Percentiles rank a stretch among this genome's conserved stretches.
phyloP scores from a whole-genome alignment of 768 basidiomycete genomes.

The Fomitopsis serialis region DNA sequence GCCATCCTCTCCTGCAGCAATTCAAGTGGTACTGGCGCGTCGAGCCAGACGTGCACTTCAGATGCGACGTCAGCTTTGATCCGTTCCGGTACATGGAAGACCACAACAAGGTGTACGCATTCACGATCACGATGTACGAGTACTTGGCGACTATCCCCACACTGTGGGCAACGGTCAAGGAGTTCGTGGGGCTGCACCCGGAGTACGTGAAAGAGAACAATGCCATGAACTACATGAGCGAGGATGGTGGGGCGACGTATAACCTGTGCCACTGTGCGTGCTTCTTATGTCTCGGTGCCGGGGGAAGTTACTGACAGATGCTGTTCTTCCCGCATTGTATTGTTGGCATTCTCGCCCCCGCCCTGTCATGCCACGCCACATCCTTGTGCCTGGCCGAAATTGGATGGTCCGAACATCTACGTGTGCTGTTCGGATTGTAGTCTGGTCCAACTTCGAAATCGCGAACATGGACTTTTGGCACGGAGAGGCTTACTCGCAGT shows the following conservation, averaged over 20 bases:
- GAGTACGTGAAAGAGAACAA: constrained; percentile 53
- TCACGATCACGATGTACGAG: constrained; percentile 62
- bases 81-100: constrained; percentile 71
- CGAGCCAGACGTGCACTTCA: constrained; percentile 72
- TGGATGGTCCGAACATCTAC: background rate
- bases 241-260: constrained; percentile 59
- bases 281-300: background rate
- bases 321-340: background rate
- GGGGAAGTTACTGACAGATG: background rate
- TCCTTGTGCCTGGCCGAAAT: background rate
- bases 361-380: too few relatives aligned
- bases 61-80: constrained; percentile 58
- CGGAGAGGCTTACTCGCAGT: constrained; percentile 73
- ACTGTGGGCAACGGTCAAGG: constrained; percentile 56
- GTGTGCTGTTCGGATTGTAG: constrained; percentile 18
- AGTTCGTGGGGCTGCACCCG: constrained; percentile 49
- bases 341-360: background rate
- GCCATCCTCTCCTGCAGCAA: constrained; percentile 56
- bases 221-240: constrained; percentile 57
- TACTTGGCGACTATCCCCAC: constrained; percentile 59
- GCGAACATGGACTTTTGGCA: constrained; percentile 89
- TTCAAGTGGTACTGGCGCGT: constrained; percentile 81
- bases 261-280: constrained; percentile 47
- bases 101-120: constrained; percentile 65
- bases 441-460: constrained; percentile 76